These are phyloP conservation scores for Termitomyces sp. DNA, from an alignment of 768 basidiomycete species.

Conservation along the genomic window DNA sequence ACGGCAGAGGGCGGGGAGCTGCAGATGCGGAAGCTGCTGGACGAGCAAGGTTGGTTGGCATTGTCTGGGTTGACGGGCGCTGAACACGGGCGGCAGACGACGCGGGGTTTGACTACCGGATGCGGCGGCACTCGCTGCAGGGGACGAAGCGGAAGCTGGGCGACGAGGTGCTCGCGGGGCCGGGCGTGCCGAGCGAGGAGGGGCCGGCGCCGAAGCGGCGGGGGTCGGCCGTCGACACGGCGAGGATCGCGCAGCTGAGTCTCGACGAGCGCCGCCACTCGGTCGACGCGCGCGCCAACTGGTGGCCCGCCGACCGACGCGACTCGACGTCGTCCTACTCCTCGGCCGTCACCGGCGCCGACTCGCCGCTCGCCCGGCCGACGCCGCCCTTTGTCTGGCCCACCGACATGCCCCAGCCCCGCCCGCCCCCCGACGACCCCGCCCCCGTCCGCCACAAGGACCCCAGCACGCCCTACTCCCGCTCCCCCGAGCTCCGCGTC, in stretches of 20 bases:
- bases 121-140: constrained; percentile 67
- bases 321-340: constrained; percentile 65
- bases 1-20: constrained; percentile 32
- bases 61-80: constrained; percentile 16
- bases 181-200: constrained; percentile 62
- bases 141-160: constrained; percentile 80
- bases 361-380: constrained; percentile 60
- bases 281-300: constrained; percentile 44
- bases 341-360: constrained; percentile 52
- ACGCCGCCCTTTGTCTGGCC: constrained; percentile 75
- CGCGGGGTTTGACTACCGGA: constrained; percentile 53
- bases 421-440: constrained; percentile 16
- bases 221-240: constrained; percentile 77
- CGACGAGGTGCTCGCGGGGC: constrained; percentile 62
- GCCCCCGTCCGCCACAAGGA: constrained; percentile 43
- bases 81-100: constrained; percentile 23
- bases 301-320: constrained; percentile 64
- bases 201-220: constrained; percentile 76
- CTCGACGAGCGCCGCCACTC: constrained; percentile 77
- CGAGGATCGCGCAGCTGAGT: constrained; percentile 67
- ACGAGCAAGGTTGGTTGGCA: constrained; percentile 15
- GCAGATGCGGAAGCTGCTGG: constrained; percentile 51
- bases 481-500: constrained; percentile 90
- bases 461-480: constrained; percentile 79
- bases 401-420: constrained; percentile 23